Conservation (phyloP, 129 eudicot species). For the Centaurea solstitialis region DNA sequence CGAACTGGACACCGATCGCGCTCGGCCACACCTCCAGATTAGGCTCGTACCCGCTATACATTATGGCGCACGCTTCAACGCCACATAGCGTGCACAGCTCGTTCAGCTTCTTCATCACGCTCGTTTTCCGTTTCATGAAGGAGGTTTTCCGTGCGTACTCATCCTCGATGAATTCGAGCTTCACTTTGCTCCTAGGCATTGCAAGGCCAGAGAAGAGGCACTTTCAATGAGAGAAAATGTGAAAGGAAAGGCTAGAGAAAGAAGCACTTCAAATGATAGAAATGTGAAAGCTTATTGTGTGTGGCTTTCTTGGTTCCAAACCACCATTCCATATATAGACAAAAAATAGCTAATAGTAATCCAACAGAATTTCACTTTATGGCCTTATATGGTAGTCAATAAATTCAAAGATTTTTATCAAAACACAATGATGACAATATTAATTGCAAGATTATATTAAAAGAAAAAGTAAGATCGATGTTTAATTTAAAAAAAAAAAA, state of each 20-base stretch:
- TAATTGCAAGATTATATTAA: background rate
- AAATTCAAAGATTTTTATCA: background rate
- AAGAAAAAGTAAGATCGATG: background rate
- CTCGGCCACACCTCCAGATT: slow-evolving; percentile 41
- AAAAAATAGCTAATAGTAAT: background rate
- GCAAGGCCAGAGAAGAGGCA: background rate
- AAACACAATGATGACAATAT: background rate
- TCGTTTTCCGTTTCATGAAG: slow-evolving; percentile 35
- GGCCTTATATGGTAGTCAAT: background rate
- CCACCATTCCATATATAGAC: background rate
- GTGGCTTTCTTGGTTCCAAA: background rate
- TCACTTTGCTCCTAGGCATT: background rate
- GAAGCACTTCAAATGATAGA: background rate
- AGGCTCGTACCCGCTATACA: slow-evolving; percentile 19
- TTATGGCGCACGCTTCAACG: slow-evolving; percentile 35
- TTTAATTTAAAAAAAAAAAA: background rate
- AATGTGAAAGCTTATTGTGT: background rate
- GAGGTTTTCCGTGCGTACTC: slow-evolving; percentile 24
- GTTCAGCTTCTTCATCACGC: slow-evolving; percentile 27
- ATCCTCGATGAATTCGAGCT: background rate
- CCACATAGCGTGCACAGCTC: slow-evolving; percentile 44
- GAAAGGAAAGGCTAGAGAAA: background rate
- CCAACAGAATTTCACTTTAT: background rate
- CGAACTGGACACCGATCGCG: background rate
- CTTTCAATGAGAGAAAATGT: background rate